Conservation (phyloP, 2,329 filamentous ascomycete genomes). For the Blastomyces silverae region DNA sequence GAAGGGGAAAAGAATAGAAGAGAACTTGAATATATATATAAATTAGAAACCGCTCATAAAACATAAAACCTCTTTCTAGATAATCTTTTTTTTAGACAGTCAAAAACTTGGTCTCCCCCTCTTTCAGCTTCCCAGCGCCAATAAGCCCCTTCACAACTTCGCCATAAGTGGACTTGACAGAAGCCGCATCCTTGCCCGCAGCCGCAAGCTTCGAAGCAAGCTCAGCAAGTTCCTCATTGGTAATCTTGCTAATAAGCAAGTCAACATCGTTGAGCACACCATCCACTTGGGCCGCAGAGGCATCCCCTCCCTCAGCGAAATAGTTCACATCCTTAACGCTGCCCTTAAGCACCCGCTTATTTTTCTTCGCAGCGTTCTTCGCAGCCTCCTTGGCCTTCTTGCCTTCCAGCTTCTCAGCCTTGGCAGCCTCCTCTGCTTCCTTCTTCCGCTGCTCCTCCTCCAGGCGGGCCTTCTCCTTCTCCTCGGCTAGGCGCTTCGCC, state of each 20-base stretch:
- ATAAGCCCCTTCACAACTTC: conserved; percentile 73
- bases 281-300: conserved; percentile 72
- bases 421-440: conserved; percentile 80
- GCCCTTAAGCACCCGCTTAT: conserved; percentile 92
- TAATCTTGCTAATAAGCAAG: conserved; percentile 76
- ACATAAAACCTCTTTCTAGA: neutral
- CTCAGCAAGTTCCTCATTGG: conserved; percentile 79
- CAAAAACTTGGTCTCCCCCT: conserved; percentile 64
- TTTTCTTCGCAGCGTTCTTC: conserved; percentile 99
- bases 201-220: conserved; percentile 74
- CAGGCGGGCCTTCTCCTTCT: conserved; percentile 73
- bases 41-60: neutral
- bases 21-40: neutral
- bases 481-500: conserved; percentile 78
- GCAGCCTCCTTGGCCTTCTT: conserved; percentile 99
- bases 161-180: conserved; percentile 78
- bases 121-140: conserved; percentile 76
- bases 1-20: neutral
- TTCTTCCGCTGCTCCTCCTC: conserved; percentile 72
- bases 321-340: conserved; percentile 98
- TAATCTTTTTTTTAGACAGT: neutral
- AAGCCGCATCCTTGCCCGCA: conserved; percentile 66
- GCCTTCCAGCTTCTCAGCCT: conserved; percentile 69
- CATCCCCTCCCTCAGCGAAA: conserved; percentile 65
- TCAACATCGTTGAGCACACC: conserved; percentile 79